Conservation (phyloP, 495 filamentous ascomycete genomes). For the Trichoderma parareesei region DNA sequence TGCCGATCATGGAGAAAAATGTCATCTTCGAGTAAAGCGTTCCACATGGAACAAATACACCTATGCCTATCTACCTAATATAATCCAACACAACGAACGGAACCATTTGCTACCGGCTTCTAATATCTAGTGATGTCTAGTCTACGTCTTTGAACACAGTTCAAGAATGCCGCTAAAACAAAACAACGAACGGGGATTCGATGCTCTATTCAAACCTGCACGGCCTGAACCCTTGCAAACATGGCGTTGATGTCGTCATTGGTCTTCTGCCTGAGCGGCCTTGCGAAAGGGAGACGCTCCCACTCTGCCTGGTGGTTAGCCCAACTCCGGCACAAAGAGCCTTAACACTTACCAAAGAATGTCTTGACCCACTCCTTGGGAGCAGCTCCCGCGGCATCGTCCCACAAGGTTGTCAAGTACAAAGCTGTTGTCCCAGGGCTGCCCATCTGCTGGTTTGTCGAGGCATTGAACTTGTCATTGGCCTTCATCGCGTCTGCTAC, state of each 20-base stretch:
- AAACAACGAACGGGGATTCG: neutral
- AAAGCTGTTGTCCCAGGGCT: slow-evolving; percentile 15
- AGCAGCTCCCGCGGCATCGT: slow-evolving; percentile 10
- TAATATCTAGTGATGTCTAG: too few species aligned
- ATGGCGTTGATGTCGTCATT: neutral
- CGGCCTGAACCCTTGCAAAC: neutral
- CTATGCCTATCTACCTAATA: too few species aligned
- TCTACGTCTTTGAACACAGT: too few species aligned
- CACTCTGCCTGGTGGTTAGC: neutral
- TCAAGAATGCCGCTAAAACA: neutral
- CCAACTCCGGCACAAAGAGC: neutral
- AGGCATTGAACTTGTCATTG: slow-evolving; percentile 19
- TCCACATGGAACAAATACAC: too few species aligned
- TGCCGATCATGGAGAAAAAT: too few species aligned
- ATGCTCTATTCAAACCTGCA: neutral
- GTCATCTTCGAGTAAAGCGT: too few species aligned
- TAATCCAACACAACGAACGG: too few species aligned
- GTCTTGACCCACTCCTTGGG: slow-evolving; percentile 11
- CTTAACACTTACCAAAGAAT: slow-evolving; percentile 13
- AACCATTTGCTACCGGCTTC: too few species aligned
- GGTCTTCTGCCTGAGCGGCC: neutral
- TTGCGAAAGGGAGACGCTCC: neutral
- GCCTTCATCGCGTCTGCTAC: slow-evolving; percentile 15
- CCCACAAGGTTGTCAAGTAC: slow-evolving; percentile 14
- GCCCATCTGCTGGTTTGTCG: neutral